These are phyloP conservation scores for Iris pallida DNA, from an alignment of 116 monocot genomes.

Conservation along the genomic window DNA sequence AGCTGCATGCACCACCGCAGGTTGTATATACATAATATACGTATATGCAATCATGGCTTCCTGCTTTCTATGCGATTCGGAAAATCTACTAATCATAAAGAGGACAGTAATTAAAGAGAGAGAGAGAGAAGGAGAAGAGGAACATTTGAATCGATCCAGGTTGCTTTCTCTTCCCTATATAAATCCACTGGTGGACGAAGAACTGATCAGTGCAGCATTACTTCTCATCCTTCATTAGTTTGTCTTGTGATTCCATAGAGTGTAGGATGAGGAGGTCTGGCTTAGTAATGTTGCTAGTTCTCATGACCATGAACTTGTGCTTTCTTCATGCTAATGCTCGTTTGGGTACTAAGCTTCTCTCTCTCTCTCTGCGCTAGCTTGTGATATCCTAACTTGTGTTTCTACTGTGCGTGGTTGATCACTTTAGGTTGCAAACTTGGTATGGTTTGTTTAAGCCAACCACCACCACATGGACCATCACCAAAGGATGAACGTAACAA, in stretches of 20 bases:
- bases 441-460: background rate
- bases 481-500: background rate
- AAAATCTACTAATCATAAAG: background rate
- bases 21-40: background rate
- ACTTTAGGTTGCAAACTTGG: constrained; percentile 6
- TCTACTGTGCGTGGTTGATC: background rate
- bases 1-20: background rate
- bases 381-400: background rate
- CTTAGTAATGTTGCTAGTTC: background rate
- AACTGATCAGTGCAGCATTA: background rate
- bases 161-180: background rate
- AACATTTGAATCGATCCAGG: background rate
- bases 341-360: background rate
- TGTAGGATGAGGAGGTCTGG: background rate
- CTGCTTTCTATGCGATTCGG: constrained; percentile 1
- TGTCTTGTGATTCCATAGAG: too few relatives aligned
- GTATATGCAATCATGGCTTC: constrained; percentile 1
- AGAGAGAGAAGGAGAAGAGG: background rate
- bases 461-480: background rate
- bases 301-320: background rate
- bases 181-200: background rate
- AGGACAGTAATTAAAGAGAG: background rate
- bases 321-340: background rate
- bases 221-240: too few relatives aligned
- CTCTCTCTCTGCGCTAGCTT: background rate